Percentiles rank a stretch among this genome's conserved stretches.
These are phyloP conservation scores for Petrea volubilis DNA, from an alignment of 257 asterid genomes.

Conservation along the genomic window DNA sequence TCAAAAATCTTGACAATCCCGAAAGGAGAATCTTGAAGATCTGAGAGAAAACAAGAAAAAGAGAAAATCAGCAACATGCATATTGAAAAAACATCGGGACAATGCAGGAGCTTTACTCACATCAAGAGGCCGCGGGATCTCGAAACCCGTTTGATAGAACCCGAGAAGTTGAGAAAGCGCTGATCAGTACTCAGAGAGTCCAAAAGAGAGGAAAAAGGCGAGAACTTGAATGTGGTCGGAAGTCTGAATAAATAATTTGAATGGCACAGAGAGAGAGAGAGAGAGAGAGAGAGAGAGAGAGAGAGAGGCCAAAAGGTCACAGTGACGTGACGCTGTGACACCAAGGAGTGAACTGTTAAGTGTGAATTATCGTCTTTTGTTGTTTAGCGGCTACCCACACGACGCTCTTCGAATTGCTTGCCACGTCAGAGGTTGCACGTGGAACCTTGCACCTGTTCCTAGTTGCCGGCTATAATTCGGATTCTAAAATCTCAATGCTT, in stretches of 20 bases:
- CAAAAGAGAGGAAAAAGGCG: not conserved
- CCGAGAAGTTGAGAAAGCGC: no score
- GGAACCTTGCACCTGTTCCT: not conserved
- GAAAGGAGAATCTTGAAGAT: conserved; percentile 34
- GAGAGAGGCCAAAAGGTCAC: not conserved
- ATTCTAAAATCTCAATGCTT: no score
- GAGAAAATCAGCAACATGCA: conserved; percentile 5
- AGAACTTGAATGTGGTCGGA: not conserved
- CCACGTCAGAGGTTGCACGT: conserved; percentile 20
- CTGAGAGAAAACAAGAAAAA: conserved; percentile 23
- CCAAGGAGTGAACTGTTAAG: not conserved
- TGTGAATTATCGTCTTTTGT: not conserved
- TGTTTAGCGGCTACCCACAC: conserved; percentile 20
- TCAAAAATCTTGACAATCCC: conserved; percentile 20
- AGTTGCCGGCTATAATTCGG: not conserved
- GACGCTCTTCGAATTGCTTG: not conserved
- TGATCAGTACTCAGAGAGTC: not conserved
- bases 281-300: not conserved
- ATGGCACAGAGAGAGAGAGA: conserved; percentile 4
- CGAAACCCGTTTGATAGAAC: conserved; percentile 17
- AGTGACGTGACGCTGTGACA: no score
- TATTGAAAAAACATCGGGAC: not conserved
- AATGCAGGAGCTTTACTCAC: conserved; percentile 21
- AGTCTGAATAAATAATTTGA: not conserved
- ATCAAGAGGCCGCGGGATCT: conserved; percentile 21